Evolutionary conservation across 768 basidiomycete genomes (phyloP).

Genomic region (Sarcomyxa edulis): DNA sequence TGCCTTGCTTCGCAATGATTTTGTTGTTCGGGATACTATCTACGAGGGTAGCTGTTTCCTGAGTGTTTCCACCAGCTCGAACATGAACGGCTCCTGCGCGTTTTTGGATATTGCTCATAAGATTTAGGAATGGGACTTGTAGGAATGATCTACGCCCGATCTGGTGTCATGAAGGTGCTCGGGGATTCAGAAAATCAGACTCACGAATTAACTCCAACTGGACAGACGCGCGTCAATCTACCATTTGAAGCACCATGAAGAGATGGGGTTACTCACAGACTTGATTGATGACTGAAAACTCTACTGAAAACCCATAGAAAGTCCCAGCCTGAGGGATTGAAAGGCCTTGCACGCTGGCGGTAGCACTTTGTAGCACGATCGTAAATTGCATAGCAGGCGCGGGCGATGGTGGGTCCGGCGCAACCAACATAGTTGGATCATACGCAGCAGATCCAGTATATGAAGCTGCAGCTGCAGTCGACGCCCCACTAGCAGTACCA

Average conservation of each 20-base stretch:
- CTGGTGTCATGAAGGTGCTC: too few relatives aligned
- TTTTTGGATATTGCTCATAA: constrained; percentile 52
- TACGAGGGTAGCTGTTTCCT: constrained; percentile 45
- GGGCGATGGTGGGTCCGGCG: constrained; percentile 47
- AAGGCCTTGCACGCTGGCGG: constrained; percentile 22
- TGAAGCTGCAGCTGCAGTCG: constrained; percentile 28
- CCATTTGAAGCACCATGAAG: neutral
- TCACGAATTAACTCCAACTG: constrained; percentile 11
- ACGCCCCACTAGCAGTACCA: too few relatives aligned
- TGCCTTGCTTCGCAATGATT: constrained; percentile 38
- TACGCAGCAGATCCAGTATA: constrained; percentile 51
- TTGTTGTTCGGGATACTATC: constrained; percentile 32
- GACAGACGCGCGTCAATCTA: neutral
- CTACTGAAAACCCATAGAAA: constrained; percentile 56
- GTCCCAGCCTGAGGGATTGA: constrained; percentile 31
- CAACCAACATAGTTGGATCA: constrained; percentile 39
- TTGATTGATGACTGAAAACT: constrained; percentile 48
- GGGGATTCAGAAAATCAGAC: constrained; percentile 9
- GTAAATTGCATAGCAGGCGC: constrained; percentile 35
- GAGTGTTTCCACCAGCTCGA: constrained; percentile 63
- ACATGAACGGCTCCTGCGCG: constrained; percentile 50
- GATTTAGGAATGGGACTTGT: constrained; percentile 57
- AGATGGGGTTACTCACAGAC: constrained; percentile 35
- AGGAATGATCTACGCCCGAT: constrained; percentile 33
- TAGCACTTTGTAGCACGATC: constrained; percentile 32